phyloP scores from a whole-genome alignment of 139 green algal species.

The Micractinium sp. region DNA sequence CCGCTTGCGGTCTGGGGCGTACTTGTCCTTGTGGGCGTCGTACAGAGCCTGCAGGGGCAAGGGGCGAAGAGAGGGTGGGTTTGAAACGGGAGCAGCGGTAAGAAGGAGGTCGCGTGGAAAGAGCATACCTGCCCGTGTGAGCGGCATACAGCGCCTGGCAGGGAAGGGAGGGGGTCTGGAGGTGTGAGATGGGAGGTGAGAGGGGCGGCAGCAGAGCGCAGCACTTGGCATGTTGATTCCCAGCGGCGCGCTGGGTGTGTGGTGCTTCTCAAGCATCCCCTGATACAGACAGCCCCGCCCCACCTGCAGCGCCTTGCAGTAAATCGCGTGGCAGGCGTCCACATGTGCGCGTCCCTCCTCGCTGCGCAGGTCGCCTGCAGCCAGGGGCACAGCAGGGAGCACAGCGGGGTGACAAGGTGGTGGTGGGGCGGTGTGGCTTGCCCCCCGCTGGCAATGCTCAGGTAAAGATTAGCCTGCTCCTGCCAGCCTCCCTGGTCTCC shows the following conservation, averaged over 20 bases:
- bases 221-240: no score
- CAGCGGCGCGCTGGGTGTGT: no score
- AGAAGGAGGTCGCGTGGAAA: not conserved
- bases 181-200: no score
- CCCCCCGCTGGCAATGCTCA: no score
- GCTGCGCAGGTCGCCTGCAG: conserved; percentile 31
- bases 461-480: no score
- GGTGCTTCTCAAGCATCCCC: no score
- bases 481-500: no score
- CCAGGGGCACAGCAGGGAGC: not conserved
- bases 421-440: no score
- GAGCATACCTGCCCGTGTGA: not conserved
- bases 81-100: not conserved
- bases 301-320: conserved; percentile 25
- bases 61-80: no score
- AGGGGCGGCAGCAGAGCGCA: no score
- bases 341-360: conserved; percentile 5
- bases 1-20: not conserved
- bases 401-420: not conserved
- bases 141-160: not conserved
- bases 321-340: conserved; percentile 20
- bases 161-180: no score
- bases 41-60: not conserved
- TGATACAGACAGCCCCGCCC: no score
- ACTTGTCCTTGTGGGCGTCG: conserved; percentile 13